Evolutionary conservation across 805 yeast species (phyloP), one percentile per base, ranked within the genome.

Genomic region (Lipomyces sp.): DNA sequence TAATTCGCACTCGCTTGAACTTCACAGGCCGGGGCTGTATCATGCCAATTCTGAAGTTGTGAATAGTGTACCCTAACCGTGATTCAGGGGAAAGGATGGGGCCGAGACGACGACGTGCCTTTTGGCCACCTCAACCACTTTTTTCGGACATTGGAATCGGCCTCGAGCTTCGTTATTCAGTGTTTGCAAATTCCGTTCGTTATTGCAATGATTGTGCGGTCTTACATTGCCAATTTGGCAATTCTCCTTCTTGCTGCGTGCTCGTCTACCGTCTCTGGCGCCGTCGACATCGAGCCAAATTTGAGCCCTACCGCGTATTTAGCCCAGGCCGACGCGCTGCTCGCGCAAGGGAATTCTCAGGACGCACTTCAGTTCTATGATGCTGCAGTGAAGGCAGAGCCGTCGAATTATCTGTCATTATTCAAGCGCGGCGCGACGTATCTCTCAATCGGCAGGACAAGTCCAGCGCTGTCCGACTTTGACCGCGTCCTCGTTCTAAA

Each of bases 381-480:
- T 45, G 51, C 53, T 13, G 68, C 65, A 3, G 58, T 66, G 14
- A 41, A 57, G 21, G 41, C 51, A 3, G 63, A 62, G 22, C 68
- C 68, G 24, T 34, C 45, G 7, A 61, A 64, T 53, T 64, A 60
- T 47, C 41, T 68, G 47, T 63, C 64, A 22, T 55, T 63, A 26
- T 71, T 66, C 60, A 65, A 66, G 52, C 64, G 74, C 16, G 72
- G 71, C 7, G 64, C 68, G 2, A 68, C 70, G 37, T 63, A 65
- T 39, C 60, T 69, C 23, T 63, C 69, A 2, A 53, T 65, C 24
- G 71, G 72, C 19, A 60, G 59, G 28, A 68, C 67, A 24, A 40
- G 42, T 28, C 63, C 61, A 44, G 75, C 75, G 1, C 51, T 71
- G 34, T 55, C 61, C 13, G 74, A 72, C 37, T 64, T 71, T 39